These are phyloP conservation scores for Rhizopogon roseolus DNA, from an alignment of 768 basidiomycete species.

Conservation along the genomic window DNA sequence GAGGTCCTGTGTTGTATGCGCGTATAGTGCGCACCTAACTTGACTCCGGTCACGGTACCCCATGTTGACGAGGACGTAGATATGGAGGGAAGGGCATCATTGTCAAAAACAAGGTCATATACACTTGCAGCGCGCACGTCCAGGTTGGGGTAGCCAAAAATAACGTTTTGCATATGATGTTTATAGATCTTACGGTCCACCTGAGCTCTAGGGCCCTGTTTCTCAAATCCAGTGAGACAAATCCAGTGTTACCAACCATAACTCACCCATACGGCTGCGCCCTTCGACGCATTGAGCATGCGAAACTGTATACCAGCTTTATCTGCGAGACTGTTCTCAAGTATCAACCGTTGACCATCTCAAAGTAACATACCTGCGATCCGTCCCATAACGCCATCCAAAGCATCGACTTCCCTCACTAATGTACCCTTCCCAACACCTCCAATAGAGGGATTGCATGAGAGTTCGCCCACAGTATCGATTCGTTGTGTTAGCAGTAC, in stretches of 20 bases:
- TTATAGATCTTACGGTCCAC: slow-evolving; percentile 86
- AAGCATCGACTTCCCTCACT: slow-evolving; percentile 86
- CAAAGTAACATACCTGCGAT: slow-evolving; percentile 57
- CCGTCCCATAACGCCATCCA: slow-evolving; percentile 82
- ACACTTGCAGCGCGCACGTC: slow-evolving; percentile 70
- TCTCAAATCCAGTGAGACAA: not conserved
- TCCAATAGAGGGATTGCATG: slow-evolving; percentile 90
- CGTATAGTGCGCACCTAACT: slow-evolving; percentile 44
- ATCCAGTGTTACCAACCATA: no score
- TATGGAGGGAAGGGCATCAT: slow-evolving; percentile 22
- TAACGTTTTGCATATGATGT: slow-evolving; percentile 66
- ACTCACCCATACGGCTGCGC: slow-evolving; percentile 84
- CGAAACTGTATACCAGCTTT: slow-evolving; percentile 87
- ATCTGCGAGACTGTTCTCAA: slow-evolving; percentile 42
- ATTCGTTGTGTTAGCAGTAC: slow-evolving; percentile 77
- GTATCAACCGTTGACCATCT: not conserved
- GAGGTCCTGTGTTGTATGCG: not conserved
- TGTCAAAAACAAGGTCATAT: slow-evolving; percentile 70
- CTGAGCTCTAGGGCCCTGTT: slow-evolving; percentile 85
- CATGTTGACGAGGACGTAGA: slow-evolving; percentile 29
- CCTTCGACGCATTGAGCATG: slow-evolving; percentile 80
- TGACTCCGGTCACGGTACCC: slow-evolving; percentile 60
- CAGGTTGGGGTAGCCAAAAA: slow-evolving; percentile 65
- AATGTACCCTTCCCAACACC: slow-evolving; percentile 90
- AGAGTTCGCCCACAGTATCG: slow-evolving; percentile 78